A percentile compares a stretch with the other conserved stretches of the same genome.
Evolutionary conservation across 805 yeast species (phyloP).

Genomic region (Groenewaldozyma salmanticensis): DNA sequence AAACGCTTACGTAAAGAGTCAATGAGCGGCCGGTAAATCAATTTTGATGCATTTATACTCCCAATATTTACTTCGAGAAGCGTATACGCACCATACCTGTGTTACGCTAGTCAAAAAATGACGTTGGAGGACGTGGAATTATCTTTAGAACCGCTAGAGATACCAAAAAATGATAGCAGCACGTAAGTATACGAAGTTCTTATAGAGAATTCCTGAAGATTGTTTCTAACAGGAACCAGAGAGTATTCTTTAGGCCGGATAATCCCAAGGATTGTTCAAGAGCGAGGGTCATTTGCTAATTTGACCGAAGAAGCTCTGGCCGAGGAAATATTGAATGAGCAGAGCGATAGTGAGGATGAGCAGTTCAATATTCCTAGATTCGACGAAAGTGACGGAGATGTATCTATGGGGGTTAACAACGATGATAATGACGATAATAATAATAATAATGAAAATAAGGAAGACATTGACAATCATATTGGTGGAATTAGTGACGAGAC

Average conservation of each 20-base stretch:
- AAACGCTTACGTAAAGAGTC: too few species aligned
- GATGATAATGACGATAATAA: conserved; percentile 8
- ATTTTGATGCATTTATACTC: too few species aligned
- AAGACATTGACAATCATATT: not conserved
- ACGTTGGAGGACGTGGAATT: conserved; percentile 1
- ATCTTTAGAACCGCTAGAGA: conserved; percentile 1
- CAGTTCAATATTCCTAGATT: not conserved
- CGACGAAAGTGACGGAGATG: conserved; percentile 6
- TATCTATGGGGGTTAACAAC: conserved; percentile 9
- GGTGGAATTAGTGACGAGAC: conserved; percentile 9
- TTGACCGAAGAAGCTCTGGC: conserved; percentile 47
- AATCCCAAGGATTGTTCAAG: conserved; percentile 48
- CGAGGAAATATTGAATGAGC: conserved; percentile 32
- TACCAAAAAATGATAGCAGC: conserved; percentile 1
- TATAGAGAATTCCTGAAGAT: not conserved
- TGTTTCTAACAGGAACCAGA: not conserved
- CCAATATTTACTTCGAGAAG: too few species aligned
- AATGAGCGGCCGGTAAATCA: too few species aligned
- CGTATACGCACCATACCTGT: too few species aligned
- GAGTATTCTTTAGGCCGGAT: conserved; percentile 26
- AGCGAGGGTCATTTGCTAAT: conserved; percentile 49
- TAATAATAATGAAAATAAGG: conserved; percentile 1
- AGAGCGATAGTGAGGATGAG: not conserved
- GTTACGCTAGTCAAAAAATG: too few species aligned
- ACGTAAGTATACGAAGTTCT: not conserved